phyloP scores from a whole-genome alignment of 2,329 filamentous ascomycete genomes.

The Hypocreales sp. region DNA sequence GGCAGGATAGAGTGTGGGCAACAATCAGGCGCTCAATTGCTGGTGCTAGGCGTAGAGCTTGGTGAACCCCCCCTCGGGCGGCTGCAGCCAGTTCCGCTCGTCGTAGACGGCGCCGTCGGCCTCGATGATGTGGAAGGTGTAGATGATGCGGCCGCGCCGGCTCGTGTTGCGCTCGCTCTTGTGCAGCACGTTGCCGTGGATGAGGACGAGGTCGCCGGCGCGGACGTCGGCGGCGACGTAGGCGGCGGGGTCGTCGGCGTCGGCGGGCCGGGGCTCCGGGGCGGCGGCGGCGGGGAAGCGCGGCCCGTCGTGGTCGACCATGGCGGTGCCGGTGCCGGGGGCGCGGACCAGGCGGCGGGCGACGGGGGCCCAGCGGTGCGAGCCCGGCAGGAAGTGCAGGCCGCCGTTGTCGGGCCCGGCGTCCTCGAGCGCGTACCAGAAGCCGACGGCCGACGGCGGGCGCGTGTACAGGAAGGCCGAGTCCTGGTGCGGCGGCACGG shows the following conservation, averaged over 20 bases:
- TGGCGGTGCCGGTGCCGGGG: slow-evolving; percentile 45
- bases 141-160: slow-evolving; percentile 77
- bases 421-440: slow-evolving; percentile 96
- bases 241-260: slow-evolving; percentile 23
- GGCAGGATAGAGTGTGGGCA: too few relatives aligned
- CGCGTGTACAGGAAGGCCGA: slow-evolving; percentile 84
- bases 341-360: slow-evolving; percentile 60
- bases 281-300: slow-evolving; percentile 41
- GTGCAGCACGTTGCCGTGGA: slow-evolving; percentile 90
- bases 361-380: slow-evolving; percentile 60
- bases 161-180: slow-evolving; percentile 92
- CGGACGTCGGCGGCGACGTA: slow-evolving; percentile 79
- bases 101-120: slow-evolving; percentile 62
- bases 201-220: slow-evolving; percentile 78
- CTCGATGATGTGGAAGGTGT: slow-evolving; percentile 96
- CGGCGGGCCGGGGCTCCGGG: slow-evolving; percentile 19
- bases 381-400: slow-evolving; percentile 71
- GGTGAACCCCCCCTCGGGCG: slow-evolving; percentile 65
- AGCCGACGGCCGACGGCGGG: slow-evolving; percentile 78
- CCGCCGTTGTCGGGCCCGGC: slow-evolving; percentile 78
- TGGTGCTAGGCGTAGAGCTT: slow-evolving; percentile 39
- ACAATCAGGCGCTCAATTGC: too few relatives aligned
- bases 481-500: slow-evolving; percentile 84
- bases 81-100: slow-evolving; percentile 83
- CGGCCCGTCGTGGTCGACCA: slow-evolving; percentile 52